Conservation (phyloP, 2,329 filamentous ascomycete genomes). For the Ilyonectria robusta region DNA sequence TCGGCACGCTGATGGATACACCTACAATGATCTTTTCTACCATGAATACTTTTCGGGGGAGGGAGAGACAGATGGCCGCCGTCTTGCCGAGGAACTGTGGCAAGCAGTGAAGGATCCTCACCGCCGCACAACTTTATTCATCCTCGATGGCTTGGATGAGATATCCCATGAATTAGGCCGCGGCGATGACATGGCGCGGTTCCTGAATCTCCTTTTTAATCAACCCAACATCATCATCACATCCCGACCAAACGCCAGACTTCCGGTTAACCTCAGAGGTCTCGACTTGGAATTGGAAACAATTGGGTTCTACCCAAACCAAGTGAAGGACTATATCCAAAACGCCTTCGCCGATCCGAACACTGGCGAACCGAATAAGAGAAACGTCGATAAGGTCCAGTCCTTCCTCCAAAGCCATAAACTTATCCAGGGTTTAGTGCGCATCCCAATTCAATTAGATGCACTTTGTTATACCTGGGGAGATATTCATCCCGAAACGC, state of each 20-base stretch:
- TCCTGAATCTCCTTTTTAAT: constrained; percentile 51
- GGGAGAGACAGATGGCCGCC: constrained; percentile 1
- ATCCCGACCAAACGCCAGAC: constrained; percentile 51
- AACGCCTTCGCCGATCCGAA: neutral
- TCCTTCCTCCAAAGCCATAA: constrained; percentile 51
- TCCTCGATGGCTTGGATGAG: constrained; percentile 62
- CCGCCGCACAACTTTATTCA: constrained; percentile 51
- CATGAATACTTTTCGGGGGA: constrained; percentile 48
- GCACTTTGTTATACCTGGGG: constrained; percentile 59
- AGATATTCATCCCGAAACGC: constrained; percentile 17
- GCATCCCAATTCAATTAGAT: constrained; percentile 62
- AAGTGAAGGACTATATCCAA: constrained; percentile 53
- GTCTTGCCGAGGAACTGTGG: constrained; percentile 34
- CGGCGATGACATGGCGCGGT: constrained; percentile 31
- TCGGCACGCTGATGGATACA: constrained; percentile 32
- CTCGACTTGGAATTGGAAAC: constrained; percentile 54
- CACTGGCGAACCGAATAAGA: neutral
- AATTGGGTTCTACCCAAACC: constrained; percentile 55
- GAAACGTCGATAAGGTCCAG: constrained; percentile 43
- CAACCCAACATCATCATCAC: constrained; percentile 57
- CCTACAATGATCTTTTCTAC: constrained; percentile 43
- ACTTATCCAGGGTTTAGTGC: constrained; percentile 54
- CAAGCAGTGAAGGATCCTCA: constrained; percentile 13
- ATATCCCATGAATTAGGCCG: constrained; percentile 43
- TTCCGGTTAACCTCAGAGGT: constrained; percentile 41